Evolutionary conservation across 352 stramenopile genomes (phyloP).

Genomic region (Globisporangium sylvaticum): DNA sequence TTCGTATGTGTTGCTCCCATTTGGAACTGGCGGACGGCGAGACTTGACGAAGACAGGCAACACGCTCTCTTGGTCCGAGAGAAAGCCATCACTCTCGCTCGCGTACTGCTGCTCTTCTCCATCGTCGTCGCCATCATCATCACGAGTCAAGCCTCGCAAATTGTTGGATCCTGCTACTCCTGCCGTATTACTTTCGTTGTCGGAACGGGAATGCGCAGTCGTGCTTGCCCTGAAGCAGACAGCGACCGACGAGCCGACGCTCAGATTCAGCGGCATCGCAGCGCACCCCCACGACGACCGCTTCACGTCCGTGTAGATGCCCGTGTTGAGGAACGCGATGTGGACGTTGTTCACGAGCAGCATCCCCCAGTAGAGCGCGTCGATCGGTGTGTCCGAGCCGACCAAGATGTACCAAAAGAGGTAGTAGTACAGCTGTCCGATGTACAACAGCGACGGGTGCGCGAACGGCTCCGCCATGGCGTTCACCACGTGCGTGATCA

Average conservation of each 20-base stretch:
- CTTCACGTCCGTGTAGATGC: conserved; percentile 83
- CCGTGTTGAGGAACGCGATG: conserved; percentile 85
- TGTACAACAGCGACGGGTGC: conserved; percentile 80
- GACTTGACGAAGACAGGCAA: conserved; percentile 11
- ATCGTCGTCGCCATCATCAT: neutral
- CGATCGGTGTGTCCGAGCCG: conserved; percentile 73
- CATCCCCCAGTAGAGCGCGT: conserved; percentile 81
- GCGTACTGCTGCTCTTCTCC: conserved; percentile 11
- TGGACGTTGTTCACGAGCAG: conserved; percentile 82
- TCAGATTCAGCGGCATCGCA: conserved; percentile 33
- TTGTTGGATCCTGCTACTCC: neutral
- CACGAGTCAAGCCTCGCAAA: neutral
- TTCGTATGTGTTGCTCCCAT: neutral
- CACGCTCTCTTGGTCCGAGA: conserved; percentile 14
- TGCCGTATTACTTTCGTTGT: conserved; percentile 11
- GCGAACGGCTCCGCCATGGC: conserved; percentile 78
- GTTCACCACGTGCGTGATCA: conserved; percentile 79
- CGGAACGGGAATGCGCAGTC: conserved; percentile 23
- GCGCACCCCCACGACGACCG: conserved; percentile 48
- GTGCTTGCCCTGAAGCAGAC: conserved; percentile 57
- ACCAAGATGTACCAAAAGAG: conserved; percentile 88
- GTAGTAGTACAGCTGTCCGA: conserved; percentile 86
- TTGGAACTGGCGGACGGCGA: neutral
- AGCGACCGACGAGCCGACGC: conserved; percentile 48
- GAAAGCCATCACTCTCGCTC: conserved; percentile 16